Base-by-base conservation (phyloP, 2,329 filamentous ascomycete species). In the Coniochaeta sp. region DNA sequence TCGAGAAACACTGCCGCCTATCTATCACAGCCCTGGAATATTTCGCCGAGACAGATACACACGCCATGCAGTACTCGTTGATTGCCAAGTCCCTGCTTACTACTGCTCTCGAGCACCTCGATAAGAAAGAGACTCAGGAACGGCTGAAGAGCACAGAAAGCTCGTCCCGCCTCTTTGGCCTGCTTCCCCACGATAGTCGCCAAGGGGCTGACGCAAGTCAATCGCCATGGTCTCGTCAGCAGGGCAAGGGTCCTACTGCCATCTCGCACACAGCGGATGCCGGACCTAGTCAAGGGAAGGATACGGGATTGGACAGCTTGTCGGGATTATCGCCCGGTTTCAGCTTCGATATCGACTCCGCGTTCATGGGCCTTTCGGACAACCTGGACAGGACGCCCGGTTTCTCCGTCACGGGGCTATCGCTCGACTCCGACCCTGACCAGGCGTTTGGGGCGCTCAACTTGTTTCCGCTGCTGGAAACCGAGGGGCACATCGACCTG, bases 401-500 rank as follows among this genome's bases (percentile, higher is more conserved):
- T 59, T 71, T 73, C 3, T 73, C 72, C 1, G 71, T 74, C 9
- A 73, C 78, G 68, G 71, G 70, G 57, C 72, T 69, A 1, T 70
- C 71, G 4, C 67, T 74, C 19, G 74, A 75, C 0, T 68, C 67
- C 12, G 78, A 77, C 5, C 71, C 69, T 4, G 79, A 81, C 58
- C 73, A 77, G 28, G 63, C 75, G 60, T 67, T 81, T 67, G 66
- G 78, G 61, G 63, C 74, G 1, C 59, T 83, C 24, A 83, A 83
- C 58, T 59, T 83, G 16, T 83, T 83, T 64, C 77, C 80, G 0
- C 61, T 83, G 55, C 67, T 83, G 38, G 80, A 83, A 40, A 75
- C 75, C 0, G 78, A 79, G 1, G 81, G 81, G 0, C 80, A 81
- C 8, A 83, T 83, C 59, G 80, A 83, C 65, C 68, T 83, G 44